These are phyloP conservation scores for Aspergillus persii DNA, from an alignment of 2,329 filamentous ascomycete species.

Conservation along the genomic window DNA sequence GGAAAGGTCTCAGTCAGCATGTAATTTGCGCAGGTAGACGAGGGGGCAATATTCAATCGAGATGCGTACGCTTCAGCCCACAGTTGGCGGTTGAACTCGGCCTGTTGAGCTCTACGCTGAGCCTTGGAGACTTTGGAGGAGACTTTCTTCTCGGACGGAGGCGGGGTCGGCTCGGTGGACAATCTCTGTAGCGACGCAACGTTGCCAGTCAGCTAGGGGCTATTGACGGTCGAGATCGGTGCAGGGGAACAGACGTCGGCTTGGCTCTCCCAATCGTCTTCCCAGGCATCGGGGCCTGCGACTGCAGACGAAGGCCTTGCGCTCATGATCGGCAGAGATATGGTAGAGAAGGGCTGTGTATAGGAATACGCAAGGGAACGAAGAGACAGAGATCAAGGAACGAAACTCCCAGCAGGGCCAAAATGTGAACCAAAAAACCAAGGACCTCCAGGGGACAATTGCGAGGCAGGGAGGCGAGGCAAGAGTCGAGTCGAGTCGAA, in stretches of 20 bases:
- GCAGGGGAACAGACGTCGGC: conserved; percentile 61
- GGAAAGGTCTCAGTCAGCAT: conserved; percentile 7
- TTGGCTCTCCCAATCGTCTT: conserved; percentile 81
- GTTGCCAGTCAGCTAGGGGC: neutral
- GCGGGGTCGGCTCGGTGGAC: conserved; percentile 37
- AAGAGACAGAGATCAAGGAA: neutral
- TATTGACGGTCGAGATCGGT: neutral
- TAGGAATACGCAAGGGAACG: neutral
- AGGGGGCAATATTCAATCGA: neutral
- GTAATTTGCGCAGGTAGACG: neutral
- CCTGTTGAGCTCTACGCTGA: conserved; percentile 75
- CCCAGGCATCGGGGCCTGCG: conserved; percentile 74
- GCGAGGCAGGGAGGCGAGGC: neutral
- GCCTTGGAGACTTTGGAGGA: conserved; percentile 64
- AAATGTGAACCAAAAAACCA: neutral
- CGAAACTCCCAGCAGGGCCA: neutral
- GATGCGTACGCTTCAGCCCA: conserved; percentile 78
- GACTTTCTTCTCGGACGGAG: conserved; percentile 43
- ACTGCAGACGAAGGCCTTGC: conserved; percentile 45
- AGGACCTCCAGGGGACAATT: neutral
- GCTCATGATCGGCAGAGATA: conserved; percentile 29
- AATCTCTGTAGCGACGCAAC: conserved; percentile 35
- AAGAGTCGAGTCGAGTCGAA: neutral
- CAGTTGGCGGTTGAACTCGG: conserved; percentile 76
- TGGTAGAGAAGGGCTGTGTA: neutral